Base-by-base conservation (phyloP, 768 basidiomycete genomes). In the Candolleomyces aberdarensis region DNA sequence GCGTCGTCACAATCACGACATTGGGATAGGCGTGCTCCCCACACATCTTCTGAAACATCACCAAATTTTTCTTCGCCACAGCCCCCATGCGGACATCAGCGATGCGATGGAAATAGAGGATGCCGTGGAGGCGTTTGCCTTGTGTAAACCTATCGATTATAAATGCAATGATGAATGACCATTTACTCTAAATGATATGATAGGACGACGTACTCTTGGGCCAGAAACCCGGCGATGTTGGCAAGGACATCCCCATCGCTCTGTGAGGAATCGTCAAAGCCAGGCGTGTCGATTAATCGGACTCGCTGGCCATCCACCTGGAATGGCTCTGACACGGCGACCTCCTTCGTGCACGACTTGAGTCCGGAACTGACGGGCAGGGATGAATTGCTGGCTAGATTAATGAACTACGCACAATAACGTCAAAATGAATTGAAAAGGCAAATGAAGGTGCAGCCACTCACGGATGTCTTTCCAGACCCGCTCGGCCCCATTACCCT, bases 1-100 rank as follows among this genome's bases (percentile, higher is more conserved):
- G 80, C 53, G 73, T 83, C 61, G 81, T 82, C 48, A 76, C 77
- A 59, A 82, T 69, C 46, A 76, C 73, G 48, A 82, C 78, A 63
- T 82, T 80, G 50, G 74, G 72, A 61, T 80, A 74, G 11, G 75
- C 70, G 56, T 63, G 71, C 19, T 73, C 73, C 22, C 82, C 81
- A 64, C 79, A 79, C 22, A 83, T 70, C 58, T 77, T 72, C 54
- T 73, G 71, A 66, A 83, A 82, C 71, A 82, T 77, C 31, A 68
- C 69, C 56, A 81, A 76, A 65, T 80, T 80, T 59, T 74, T 72
- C 46, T 68, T 74, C 31, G 78, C 74, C 1, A 71, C 70, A 26
- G 74, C 76, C 43, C 76, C 74, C 70, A 79, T 75, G 19, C 76
- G 64, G 65, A 74, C 66, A 54, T 79, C 78, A 1, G 70, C 66